Evolutionary conservation across 768 basidiomycete species (phyloP), one percentile per base, ranked within the genome.

Genomic region (Tremella yokohamensis): DNA sequence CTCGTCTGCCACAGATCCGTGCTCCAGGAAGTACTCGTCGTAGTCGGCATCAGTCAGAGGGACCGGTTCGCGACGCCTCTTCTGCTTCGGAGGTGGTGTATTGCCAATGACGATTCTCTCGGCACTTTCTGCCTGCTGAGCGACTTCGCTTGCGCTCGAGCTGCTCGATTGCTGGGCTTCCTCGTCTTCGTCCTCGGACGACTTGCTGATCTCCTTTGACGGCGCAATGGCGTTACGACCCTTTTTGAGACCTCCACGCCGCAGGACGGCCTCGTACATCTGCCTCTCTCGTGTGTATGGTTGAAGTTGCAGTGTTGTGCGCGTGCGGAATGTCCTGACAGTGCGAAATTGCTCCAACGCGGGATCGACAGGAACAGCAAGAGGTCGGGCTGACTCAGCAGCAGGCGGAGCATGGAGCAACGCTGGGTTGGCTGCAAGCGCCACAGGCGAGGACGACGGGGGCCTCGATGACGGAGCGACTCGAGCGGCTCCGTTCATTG

Each of bases 291-390:
- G 61, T 4, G 73, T 74, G 50, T 76, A 76, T 1, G 75, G 75
- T 49, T 76, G 75, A 1, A 76, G 59, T 48, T 76, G 75, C 3
- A 76, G 61, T 0, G 66, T 65, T 0, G 75, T 76, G 9, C 75
- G 62, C 0, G 67, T 72, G 12, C 75, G 69, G 34, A 76, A 74
- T 0, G 69, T 73, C 15, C 73, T 52, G 9, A 65, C 66, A 0
- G 64, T 64, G 2, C 68, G 62, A 51, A 68, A 73, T 40, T 64
- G 62, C 37, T 62, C 52, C 11, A 73, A 54, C 3, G 53, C 58
- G 2, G 66, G 58, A 49, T 70, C 68, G 15, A 50, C 52, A 2
- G 61, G 24, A 20, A 42, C 49, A 51, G 34, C 52, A 51, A 2
- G 49, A 11, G 12, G 49, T 6, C 4, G 42, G 42, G 42, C 0